Evolutionary conservation across 1,284 basidiomycete genomes (phyloP), one percentile per base, ranked within the genome.

Genomic region (Cutaneotrichosporon spelunceum): DNA sequence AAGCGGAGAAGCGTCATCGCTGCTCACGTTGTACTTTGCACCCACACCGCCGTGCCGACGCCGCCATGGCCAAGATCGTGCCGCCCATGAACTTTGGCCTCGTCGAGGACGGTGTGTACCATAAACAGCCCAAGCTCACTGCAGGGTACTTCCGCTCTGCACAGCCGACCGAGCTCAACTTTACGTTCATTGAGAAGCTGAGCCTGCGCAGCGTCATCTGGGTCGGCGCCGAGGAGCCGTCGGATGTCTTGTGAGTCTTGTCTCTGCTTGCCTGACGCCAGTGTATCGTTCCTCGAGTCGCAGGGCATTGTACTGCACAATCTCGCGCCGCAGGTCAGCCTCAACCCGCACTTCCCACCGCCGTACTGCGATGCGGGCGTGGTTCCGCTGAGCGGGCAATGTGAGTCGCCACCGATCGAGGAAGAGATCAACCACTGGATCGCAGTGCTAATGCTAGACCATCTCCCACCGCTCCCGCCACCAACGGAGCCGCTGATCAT

Each of bases 171-270:
- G 81, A 82, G 65, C 78, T 83, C 66, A 83, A 83, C 72, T 82
- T 83, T 63, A 80, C 81, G 1, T 83, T 84, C 60, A 71, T 84
- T 29, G 82, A 83, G 67, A 81, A 82, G 66, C 76, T 84, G 23
- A 72, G 76, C 8, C 70, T 84, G 48, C 78, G 75, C 61, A 80
- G 76, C 4, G 77, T 83, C 56, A 80, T 83, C 63, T 84, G 82
- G 82, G 79, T 83, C 4, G 83, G 82, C 0, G 82, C 83, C 1
- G 82, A 84, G 67, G 81, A 83, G 54, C 82, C 82, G 0, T 78
- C 80, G 10, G 75, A 80, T 3, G 78, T 79, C 47, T 80, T 83
- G 82, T 82, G 56, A 64, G 81, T 69, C 30, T 13, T 33, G 6
- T 21, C 2, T 16, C 7, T n/a, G 13, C 2, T 3, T 7, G 4